These are phyloP conservation scores for Jaltomata sinuosa DNA, from an alignment of 257 asterid species.

Conservation along the genomic window DNA sequence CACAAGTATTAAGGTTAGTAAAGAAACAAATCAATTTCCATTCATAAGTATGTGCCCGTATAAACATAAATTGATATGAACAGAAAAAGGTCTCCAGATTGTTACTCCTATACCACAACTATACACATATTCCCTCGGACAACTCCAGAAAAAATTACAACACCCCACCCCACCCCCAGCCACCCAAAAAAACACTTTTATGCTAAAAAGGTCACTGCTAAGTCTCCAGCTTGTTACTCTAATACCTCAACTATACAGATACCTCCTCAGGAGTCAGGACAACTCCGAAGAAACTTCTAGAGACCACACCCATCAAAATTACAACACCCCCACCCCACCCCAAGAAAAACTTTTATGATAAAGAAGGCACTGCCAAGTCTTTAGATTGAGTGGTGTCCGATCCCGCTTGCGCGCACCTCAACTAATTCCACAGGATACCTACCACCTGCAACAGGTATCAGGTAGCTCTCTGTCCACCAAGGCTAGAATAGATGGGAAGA, in stretches of 20 bases:
- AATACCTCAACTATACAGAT: neutral
- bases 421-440: no score
- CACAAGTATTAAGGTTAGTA: neutral
- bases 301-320: neutral
- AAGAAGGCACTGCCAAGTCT: no score
- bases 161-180: neutral
- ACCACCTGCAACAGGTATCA: no score
- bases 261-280: neutral
- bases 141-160: neutral
- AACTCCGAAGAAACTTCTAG: neutral
- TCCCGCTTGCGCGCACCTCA: no score
- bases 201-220: neutral
- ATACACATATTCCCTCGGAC: neutral
- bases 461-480: no score
- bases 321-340: neutral
- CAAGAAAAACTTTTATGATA: no score
- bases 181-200: no score
- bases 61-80: neutral
- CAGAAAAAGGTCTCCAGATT: neutral
- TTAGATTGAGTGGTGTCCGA: no score
- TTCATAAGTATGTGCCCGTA: neutral
- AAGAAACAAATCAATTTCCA: neutral
- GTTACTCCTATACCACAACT: neutral
- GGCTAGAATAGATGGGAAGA: no score
- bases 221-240: neutral